Base-by-base conservation (phyloP, 1,284 basidiomycete species). In the Microbotryomycetes sp. region DNA sequence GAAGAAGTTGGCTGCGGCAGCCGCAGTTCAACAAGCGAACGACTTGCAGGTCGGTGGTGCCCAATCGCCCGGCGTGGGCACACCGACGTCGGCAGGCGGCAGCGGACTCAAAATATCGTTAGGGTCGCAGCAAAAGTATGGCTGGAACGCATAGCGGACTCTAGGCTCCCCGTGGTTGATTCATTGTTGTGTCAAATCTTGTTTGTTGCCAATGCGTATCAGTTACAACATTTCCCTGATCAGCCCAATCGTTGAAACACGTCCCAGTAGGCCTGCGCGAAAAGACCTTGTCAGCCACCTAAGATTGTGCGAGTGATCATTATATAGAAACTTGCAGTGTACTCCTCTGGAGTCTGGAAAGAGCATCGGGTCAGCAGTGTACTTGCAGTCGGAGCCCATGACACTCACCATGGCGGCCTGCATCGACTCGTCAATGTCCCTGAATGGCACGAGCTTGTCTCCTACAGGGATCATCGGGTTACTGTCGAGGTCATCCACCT, bases 401-500 rank as follows among this genome's bases (percentile, higher is more conserved):
- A 23, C 15, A 50, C 48, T 11, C 27, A 50, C 48, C 48, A 50
- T 50, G n/a, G 21, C 48, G 11, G 48, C 27, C 27, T 50, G 48
- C 21, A 50, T 50, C 21, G n/a, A 9, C n/a, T 50, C 48, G 21
- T 21, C 27, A 27, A 50, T 50, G 21, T 50, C 48, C 15, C 21
- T 50, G 21, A 45, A 67, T 3, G 62, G 60, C 50, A 62, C 24
- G 56, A 60, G 54, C 51, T 56, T 57, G 27, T 57, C 64, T 3
- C 53, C 56, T 2, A 68, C 61, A 35, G 45, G 46, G 49, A 68
- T 56, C 15, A 60, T 41, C 45, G 65, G 66, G 24, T 68, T 62
- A 6, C 45, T 28, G n/a, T 52, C 51, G 7, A 29, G 27, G 3
- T 18, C 6, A 23, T 30, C 9, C 2, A 35, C 23, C 18, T 47